Evolutionary conservation across 2,329 filamentous ascomycete genomes (phyloP), one percentile per base, ranked within the genome.

Genomic region (Orbilia blumenaviensis): DNA sequence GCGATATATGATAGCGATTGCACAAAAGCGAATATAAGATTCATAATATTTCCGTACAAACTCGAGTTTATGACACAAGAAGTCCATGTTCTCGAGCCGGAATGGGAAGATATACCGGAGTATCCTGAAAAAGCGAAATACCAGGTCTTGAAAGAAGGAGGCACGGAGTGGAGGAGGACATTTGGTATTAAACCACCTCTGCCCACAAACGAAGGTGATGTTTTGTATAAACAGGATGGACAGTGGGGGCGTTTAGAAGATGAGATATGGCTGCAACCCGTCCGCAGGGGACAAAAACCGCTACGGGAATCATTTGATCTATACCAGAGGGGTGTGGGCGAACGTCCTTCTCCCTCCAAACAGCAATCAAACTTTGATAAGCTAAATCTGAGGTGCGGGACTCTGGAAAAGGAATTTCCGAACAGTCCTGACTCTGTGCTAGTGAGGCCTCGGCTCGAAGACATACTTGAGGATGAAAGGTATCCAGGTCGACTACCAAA

Each of bases 21-120:
- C 16, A 42, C 6, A 7, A 29, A 21, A 21, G 18, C 18, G 2
- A 42, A 34, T 3, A 18, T 52, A 1, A 27, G 18, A 46, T 50
- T 61, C n/a, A 29, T 69, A 3, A 44, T 69, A 14, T 42, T 69
- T 9, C 60, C 58, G 6, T 69, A 69, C 42, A 61, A 61, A 18
- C 25, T 46, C 10, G 6, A 21, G 14, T 18, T 29, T 2, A 25
- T 62, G 7, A 54, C 61, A 14, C 66, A 69, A 16, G 29, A 18
- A 1, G 44, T 69, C 18, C 25, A 54, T 14, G n/a, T 62, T 2
- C 1, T n/a, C 0, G 29, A 32, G 16, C 32, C 48, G 1, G 38
- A 44, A 16, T 54, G 44, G 21, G 34, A 44, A 10, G 10, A 38
- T 9, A 38, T 41, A 12, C n/a, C n/a, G n/a, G 50, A 56, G 1